Evolutionary conservation across 1,284 basidiomycete species (phyloP).

Genomic region (Ustilago tritici): DNA sequence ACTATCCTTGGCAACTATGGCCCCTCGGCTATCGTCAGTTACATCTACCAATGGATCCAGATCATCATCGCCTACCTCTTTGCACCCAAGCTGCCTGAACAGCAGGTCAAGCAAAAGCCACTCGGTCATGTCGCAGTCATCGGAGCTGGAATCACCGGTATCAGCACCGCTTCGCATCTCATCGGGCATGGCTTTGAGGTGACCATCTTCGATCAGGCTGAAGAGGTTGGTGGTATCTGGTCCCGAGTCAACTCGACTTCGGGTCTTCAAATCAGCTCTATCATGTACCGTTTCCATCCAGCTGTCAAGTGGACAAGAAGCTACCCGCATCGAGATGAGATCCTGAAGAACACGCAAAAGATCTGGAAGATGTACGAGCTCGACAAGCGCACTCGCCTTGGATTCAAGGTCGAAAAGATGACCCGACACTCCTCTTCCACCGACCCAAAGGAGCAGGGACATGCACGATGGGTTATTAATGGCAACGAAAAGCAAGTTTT

Average conservation of each 20-base stretch:
- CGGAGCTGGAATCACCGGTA: constrained; percentile 69
- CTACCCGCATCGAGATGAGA: constrained; percentile 76
- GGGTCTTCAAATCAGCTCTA: constrained; percentile 76
- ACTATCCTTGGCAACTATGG: constrained; percentile 28
- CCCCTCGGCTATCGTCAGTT: constrained; percentile 37
- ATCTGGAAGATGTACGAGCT: constrained; percentile 76
- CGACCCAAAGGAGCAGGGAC: constrained; percentile 69
- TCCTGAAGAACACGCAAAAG: constrained; percentile 74
- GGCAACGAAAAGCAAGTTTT: constrained; percentile 72
- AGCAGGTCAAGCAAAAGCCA: constrained; percentile 46
- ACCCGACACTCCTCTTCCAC: constrained; percentile 65
- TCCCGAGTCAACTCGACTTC: constrained; percentile 76
- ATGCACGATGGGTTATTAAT: constrained; percentile 74
- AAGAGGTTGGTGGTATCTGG: constrained; percentile 75
- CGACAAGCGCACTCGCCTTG: constrained; percentile 73
- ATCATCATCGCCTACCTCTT: constrained; percentile 58
- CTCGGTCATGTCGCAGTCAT: constrained; percentile 69
- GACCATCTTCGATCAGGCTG: constrained; percentile 67
- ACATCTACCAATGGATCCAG: constrained; percentile 63
- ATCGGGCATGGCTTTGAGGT: constrained; percentile 68
- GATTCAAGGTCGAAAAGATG: constrained; percentile 68
- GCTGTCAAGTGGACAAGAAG: constrained; percentile 54
- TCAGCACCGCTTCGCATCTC: constrained; percentile 69
- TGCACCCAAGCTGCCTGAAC: constrained; percentile 54
- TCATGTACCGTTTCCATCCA: constrained; percentile 71